A percentile compares a stretch with the other conserved stretches of the same genome.
phyloP scores from a whole-genome alignment of 371 early-diverging fungal genomes.

The Saksenaea vasiformis region DNA sequence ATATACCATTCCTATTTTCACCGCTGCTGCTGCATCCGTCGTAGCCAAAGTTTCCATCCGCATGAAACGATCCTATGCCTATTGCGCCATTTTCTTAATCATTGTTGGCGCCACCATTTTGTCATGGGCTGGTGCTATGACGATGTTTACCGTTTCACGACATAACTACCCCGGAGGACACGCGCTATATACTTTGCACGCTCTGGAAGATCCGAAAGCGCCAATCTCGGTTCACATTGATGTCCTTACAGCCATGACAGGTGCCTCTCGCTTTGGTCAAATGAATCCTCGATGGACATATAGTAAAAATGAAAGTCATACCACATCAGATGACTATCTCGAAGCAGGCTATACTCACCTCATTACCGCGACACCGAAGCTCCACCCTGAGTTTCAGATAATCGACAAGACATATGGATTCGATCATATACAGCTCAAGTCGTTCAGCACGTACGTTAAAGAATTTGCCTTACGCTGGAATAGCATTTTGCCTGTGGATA shows the following conservation, averaged over 20 bases:
- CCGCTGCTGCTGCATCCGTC: conserved; percentile 71
- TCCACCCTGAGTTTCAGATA: conserved; percentile 40
- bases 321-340: conserved; percentile 47
- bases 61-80: conserved; percentile 11
- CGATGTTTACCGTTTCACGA: conserved; percentile 65
- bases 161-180: conserved; percentile 91
- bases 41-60: conserved; percentile 36
- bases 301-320: conserved; percentile 65
- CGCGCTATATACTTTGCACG: conserved; percentile 70
- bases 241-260: conserved; percentile 83
- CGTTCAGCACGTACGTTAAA: conserved; percentile 8
- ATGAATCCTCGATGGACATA: conserved; percentile 54
- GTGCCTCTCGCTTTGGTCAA: conserved; percentile 80
- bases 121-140: conserved; percentile 40
- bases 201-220: conserved; percentile 29
- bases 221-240: conserved; percentile 77
- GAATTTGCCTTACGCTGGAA: conserved; percentile 8
- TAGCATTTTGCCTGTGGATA: conserved; percentile 19
- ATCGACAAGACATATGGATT: conserved; percentile 38
- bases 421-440: conserved; percentile 21
- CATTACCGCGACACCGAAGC: conserved; percentile 55
- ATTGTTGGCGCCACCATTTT: conserved; percentile 25
- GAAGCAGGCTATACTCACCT: conserved; percentile 66
- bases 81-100: conserved; percentile 10
- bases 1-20: conserved; percentile 85